These are phyloP conservation scores for Syzygium jambos DNA, from an alignment of 345 rosid species.

Conservation along the genomic window DNA sequence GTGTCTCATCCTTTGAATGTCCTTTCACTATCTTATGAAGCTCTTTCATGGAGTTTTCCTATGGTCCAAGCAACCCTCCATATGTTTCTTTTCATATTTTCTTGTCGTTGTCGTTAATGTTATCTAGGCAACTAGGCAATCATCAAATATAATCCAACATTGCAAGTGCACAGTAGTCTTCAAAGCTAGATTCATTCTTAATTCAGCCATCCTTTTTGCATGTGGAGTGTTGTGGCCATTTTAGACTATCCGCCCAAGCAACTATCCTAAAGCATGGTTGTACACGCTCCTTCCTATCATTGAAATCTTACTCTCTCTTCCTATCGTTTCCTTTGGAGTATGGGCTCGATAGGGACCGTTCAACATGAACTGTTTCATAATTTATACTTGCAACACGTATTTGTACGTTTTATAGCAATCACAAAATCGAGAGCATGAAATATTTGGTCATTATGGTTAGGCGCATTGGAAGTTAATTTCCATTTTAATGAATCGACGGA, in stretches of 20 bases:
- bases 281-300: not conserved
- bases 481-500: not conserved
- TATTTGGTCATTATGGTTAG: not conserved
- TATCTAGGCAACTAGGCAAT: not conserved
- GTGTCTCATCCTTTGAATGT: not conserved
- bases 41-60: not conserved
- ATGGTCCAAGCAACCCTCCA: not conserved
- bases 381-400: not conserved
- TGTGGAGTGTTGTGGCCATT: not conserved
- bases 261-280: not conserved
- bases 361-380: not conserved
- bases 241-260: not conserved
- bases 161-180: not conserved
- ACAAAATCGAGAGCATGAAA: fast-evolving
- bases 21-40: not conserved
- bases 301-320: not conserved
- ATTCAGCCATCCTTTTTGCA: not conserved
- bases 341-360: not conserved
- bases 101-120: not conserved
- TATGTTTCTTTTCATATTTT: not conserved
- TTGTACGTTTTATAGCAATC: not conserved
- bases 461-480: not conserved
- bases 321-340: not conserved
- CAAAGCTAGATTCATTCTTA: not conserved
- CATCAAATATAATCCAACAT: not conserved